Percentiles rank a stretch among this genome's conserved stretches.
Evolutionary conservation across 2,329 filamentous ascomycete genomes (phyloP).

Genomic region (Beauveria australis): DNA sequence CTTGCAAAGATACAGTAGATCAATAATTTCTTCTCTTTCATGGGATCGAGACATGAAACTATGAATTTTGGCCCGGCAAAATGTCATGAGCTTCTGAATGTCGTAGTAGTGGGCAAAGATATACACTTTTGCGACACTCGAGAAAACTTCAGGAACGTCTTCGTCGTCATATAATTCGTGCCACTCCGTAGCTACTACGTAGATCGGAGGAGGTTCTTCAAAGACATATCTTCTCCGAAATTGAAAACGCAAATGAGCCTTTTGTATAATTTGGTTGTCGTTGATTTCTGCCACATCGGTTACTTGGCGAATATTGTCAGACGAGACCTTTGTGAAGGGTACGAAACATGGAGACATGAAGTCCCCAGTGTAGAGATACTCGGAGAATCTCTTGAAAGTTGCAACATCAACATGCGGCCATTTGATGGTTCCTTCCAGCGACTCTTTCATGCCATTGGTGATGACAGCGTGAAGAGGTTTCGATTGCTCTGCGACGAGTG

Average conservation of each 20-base stretch:
- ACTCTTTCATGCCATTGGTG: not conserved
- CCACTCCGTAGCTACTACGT: no score
- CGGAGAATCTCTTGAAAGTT: not conserved
- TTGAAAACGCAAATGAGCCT: no score
- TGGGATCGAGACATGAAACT: accelerated
- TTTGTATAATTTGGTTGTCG: no score
- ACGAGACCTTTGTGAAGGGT: no score
- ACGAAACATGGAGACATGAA: not conserved
- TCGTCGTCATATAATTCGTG: no score
- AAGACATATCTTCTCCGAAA: no score
- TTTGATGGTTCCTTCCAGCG: not conserved
- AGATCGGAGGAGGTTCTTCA: no score
- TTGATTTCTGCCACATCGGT: not conserved
- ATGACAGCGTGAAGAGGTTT: not conserved
- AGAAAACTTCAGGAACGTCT: not conserved
- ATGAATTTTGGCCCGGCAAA: not conserved
- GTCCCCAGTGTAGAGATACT: not conserved
- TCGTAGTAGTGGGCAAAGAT: not conserved
- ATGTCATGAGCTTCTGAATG: not conserved
- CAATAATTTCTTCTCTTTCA: not conserved
- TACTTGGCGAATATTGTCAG: no score
- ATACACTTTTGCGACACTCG: not conserved
- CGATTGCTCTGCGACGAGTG: not conserved
- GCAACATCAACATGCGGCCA: not conserved
- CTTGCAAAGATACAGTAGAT: not conserved